Percentiles rank a stretch among this genome's conserved stretches.
phyloP scores from a whole-genome alignment of 208 protist species.

The Crithidia brevicula region DNA sequence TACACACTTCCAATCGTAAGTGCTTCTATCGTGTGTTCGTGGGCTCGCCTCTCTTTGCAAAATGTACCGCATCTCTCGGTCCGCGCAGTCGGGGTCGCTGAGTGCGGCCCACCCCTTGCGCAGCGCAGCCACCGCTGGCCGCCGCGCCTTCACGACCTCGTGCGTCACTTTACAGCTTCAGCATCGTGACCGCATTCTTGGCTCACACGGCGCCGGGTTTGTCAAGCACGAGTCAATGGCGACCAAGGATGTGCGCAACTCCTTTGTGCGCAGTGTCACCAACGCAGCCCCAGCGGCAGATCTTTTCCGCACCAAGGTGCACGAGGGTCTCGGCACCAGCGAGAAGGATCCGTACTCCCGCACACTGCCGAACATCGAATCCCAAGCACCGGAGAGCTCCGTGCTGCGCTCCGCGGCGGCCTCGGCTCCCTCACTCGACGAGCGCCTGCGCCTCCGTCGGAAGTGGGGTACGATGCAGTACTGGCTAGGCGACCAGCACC shows the following conservation, averaged over 20 bases:
- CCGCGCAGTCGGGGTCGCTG: background rate
- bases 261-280: slow-evolving; percentile 33
- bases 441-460: slow-evolving; percentile 36
- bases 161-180: slow-evolving; percentile 41
- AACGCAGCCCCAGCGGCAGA: slow-evolving; percentile 67
- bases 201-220: slow-evolving; percentile 70
- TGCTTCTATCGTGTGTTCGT: too few species aligned
- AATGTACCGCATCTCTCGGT: slow-evolving; percentile 12
- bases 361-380: slow-evolving; percentile 76
- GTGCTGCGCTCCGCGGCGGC: slow-evolving; percentile 43
- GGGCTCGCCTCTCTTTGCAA: too few species aligned
- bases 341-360: slow-evolving; percentile 75
- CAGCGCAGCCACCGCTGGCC: background rate
- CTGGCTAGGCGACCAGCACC: slow-evolving; percentile 68
- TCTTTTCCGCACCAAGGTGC: slow-evolving; percentile 72
- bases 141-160: slow-evolving; percentile 20
- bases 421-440: slow-evolving; percentile 56
- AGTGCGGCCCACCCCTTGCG: background rate
- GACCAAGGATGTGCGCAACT: slow-evolving; percentile 17
- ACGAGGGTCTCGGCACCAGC: slow-evolving; percentile 82
- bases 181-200: slow-evolving; percentile 56
- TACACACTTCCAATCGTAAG: too few species aligned
- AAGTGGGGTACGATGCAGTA: slow-evolving; percentile 71
- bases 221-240: slow-evolving; percentile 67
- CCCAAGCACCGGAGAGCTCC: slow-evolving; percentile 53